phyloP scores from a whole-genome alignment of 768 basidiomycete species.

The Strobilomyces dryophilus region DNA sequence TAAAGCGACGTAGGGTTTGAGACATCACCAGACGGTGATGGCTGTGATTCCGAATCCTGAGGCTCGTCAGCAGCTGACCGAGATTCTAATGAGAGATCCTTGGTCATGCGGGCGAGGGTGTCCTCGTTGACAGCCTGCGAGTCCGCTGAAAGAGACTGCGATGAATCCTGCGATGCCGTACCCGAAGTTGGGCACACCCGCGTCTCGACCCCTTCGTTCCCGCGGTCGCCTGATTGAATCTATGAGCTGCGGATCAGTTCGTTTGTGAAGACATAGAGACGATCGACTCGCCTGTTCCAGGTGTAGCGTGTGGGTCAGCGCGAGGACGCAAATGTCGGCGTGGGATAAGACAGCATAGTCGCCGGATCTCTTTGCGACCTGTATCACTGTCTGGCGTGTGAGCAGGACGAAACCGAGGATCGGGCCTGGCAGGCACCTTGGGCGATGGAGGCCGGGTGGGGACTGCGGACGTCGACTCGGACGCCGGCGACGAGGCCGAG shows the following conservation, averaged over 20 bases:
- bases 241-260: conserved; percentile 3
- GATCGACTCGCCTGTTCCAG: conserved; percentile 38
- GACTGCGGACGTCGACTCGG: conserved; percentile 63
- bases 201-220: conserved; percentile 2
- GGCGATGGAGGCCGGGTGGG: conserved; percentile 64
- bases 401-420: conserved; percentile 10
- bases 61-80: conserved; percentile 27
- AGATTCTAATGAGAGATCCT: conserved; percentile 13
- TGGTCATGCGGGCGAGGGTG: conserved; percentile 11
- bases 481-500: conserved; percentile 75
- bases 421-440: conserved; percentile 41
- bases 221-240: conserved; percentile 1
- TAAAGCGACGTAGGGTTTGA: conserved; percentile 35
- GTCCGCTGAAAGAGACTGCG: not conserved
- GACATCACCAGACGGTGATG: not conserved
- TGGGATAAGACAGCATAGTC: conserved; percentile 91
- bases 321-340: conserved; percentile 87
- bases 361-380: conserved; percentile 92
- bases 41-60: conserved; percentile 30
- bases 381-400: conserved; percentile 57
- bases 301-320: conserved; percentile 79
- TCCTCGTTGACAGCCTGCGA: not conserved
- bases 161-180: not conserved
- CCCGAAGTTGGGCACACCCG: not conserved
- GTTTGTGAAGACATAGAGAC: not conserved